Conservation (phyloP, 257 asterid genomes). For the Hygrophila difformis region DNA sequence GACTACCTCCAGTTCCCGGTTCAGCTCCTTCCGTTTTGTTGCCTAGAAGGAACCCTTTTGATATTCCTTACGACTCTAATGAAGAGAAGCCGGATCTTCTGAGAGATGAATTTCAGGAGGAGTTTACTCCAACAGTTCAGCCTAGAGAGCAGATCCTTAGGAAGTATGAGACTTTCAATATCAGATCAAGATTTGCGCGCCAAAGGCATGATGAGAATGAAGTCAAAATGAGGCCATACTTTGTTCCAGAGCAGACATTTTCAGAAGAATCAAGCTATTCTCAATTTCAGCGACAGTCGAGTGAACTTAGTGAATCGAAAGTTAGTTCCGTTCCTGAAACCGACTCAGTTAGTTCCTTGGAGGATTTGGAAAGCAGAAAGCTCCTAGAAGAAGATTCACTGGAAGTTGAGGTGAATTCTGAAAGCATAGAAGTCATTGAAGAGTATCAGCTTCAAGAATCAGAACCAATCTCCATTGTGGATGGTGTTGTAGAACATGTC, state of each 20-base stretch:
- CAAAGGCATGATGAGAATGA: conserved; percentile 25
- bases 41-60: conserved; percentile 73
- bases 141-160: conserved; percentile 48
- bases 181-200: conserved; percentile 48
- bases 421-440: conserved; percentile 16
- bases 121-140: conserved; percentile 30
- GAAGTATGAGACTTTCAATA: conserved; percentile 66
- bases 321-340: conserved; percentile 68
- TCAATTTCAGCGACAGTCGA: conserved; percentile 49
- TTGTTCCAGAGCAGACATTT: conserved; percentile 43
- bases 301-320: conserved; percentile 80
- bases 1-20: conserved; percentile 81
- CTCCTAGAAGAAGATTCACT: conserved; percentile 24
- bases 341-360: conserved; percentile 58
- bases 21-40: conserved; percentile 84
- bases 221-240: conserved; percentile 54
- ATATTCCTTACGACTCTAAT: conserved; percentile 70
- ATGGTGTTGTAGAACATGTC: conserved; percentile 38
- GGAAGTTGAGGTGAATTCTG: conserved; percentile 17
- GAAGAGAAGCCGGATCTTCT: conserved; percentile 81
- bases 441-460: conserved; percentile 25
- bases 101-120: conserved; percentile 65
- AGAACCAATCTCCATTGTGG: conserved; percentile 26
- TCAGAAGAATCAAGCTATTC: conserved; percentile 56
- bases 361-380: conserved; percentile 43